Evolutionary conservation across 1,284 basidiomycete species (phyloP).

Genomic region (Ganoderma multipileum): DNA sequence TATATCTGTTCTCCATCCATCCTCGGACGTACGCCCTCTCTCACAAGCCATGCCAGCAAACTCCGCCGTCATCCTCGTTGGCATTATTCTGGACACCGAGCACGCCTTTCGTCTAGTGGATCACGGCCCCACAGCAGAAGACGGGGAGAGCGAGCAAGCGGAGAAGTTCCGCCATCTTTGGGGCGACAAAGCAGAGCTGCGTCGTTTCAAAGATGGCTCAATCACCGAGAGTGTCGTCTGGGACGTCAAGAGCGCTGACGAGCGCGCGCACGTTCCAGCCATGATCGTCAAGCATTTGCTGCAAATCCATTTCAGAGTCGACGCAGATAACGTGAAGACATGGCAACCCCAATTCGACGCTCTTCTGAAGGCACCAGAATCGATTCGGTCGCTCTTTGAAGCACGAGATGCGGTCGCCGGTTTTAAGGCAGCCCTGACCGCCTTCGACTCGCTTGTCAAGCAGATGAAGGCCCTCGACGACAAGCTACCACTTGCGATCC

Average conservation of each 20-base stretch:
- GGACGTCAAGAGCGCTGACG: slow-evolving; percentile 78
- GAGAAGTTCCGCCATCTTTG: slow-evolving; percentile 85
- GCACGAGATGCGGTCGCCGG: slow-evolving; percentile 59
- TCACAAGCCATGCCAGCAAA: slow-evolving; percentile 59
- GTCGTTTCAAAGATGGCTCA: slow-evolving; percentile 97
- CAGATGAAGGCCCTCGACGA: slow-evolving; percentile 81
- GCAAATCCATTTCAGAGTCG: slow-evolving; percentile 75
- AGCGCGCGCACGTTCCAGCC: slow-evolving; percentile 80
- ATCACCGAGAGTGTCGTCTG: slow-evolving; percentile 96
- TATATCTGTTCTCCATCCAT: slow-evolving; percentile 61
- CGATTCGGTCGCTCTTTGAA: slow-evolving; percentile 57
- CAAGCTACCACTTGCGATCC: slow-evolving; percentile 83
- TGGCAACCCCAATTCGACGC: slow-evolving; percentile 73
- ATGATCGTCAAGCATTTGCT: slow-evolving; percentile 82
- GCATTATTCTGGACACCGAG: slow-evolving; percentile 75
- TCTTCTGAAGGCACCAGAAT: slow-evolving; percentile 71
- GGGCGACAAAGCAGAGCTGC: slow-evolving; percentile 91
- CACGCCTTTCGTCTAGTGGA: slow-evolving; percentile 87
- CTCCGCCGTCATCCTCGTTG: slow-evolving; percentile 64
- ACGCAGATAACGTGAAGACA: slow-evolving; percentile 55
- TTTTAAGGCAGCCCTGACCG: slow-evolving; percentile 80
- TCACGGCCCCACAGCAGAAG: slow-evolving; percentile 82
- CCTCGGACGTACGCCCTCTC: slow-evolving; percentile 52
- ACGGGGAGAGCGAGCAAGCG: slow-evolving; percentile 57
- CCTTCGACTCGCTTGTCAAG: slow-evolving; percentile 85